A percentile compares a stretch with the other conserved stretches of the same genome.
phyloP scores from a whole-genome alignment of 2,329 filamentous ascomycete species.

The Nannizziopsis barbatae region DNA sequence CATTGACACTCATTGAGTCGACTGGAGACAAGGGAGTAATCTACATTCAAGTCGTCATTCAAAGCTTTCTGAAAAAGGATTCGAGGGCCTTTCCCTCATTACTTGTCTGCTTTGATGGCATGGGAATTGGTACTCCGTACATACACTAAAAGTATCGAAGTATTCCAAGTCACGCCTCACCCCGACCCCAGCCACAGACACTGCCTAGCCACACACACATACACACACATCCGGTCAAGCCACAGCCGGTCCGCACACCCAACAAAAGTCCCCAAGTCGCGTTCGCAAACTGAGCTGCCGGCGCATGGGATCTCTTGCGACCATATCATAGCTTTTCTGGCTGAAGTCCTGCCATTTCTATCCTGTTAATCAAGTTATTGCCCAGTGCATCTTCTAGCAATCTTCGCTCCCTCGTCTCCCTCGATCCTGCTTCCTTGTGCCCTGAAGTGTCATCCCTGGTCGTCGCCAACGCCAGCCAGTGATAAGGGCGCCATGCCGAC shows the following conservation, averaged over 20 bases:
- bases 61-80: no score
- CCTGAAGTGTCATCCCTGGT: constrained; percentile 7
- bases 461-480: constrained; percentile 10
- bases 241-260: background rate
- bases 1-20: no score
- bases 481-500: constrained; percentile 12
- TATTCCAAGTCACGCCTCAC: no score
- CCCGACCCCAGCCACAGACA: background rate
- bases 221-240: background rate
- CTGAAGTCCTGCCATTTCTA: background rate
- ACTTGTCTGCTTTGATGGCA: no score
- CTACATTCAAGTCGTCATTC: no score
- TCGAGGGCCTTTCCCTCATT: no score
- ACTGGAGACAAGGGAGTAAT: no score
- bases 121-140: no score
- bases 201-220: background rate
- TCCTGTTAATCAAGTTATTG: background rate
- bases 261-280: constrained; percentile 4
- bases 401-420: background rate
- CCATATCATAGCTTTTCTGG: background rate
- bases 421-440: constrained; percentile 1
- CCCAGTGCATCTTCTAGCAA: background rate
- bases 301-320: constrained; percentile 2
- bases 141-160: no score
- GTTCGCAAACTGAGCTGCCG: constrained; percentile 10